Conservation (phyloP, 768 basidiomycete genomes). For the Boletales sp. region DNA sequence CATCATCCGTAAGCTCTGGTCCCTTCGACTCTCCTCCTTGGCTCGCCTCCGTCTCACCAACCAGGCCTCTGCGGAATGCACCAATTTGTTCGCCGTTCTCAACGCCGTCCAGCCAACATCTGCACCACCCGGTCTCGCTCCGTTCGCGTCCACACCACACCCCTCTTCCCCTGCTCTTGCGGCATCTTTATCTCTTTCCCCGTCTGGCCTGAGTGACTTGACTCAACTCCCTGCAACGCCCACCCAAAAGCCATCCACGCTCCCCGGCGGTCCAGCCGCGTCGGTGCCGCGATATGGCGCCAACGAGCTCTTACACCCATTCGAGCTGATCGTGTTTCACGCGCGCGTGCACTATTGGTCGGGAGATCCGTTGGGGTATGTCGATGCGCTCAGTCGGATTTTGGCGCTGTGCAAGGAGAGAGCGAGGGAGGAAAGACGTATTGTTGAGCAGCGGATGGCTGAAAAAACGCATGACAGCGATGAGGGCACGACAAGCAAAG, state of each 20-base stretch:
- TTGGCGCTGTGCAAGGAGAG: conserved; percentile 57
- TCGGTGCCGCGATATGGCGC: conserved; percentile 22
- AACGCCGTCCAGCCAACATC: conserved; percentile 51
- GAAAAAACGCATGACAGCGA: not conserved
- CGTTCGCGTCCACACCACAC: conserved; percentile 4
- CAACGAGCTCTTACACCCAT: conserved; percentile 31
- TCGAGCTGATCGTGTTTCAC: conserved; percentile 63
- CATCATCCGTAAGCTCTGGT: conserved; percentile 63
- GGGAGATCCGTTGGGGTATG: conserved; percentile 74
- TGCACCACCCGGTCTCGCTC: conserved; percentile 42
- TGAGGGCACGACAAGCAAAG: not conserved
- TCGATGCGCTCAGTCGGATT: conserved; percentile 68
- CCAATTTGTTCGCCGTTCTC: conserved; percentile 72
- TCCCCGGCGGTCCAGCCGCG: not conserved
- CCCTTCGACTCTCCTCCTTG: conserved; percentile 73
- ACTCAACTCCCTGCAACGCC: conserved; percentile 24
- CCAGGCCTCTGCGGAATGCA: conserved; percentile 82
- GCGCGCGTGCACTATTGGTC: conserved; percentile 79
- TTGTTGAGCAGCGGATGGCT: conserved; percentile 14
- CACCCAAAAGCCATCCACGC: conserved; percentile 12
- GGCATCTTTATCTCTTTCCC: conserved; percentile 14
- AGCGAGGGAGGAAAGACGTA: conserved; percentile 34
- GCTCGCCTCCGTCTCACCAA: conserved; percentile 82
- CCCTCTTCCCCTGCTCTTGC: conserved; percentile 35
- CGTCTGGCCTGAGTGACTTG: conserved; percentile 17